phyloP scores from a whole-genome alignment of 2,329 filamentous ascomycete genomes.

The Capronia americana region DNA sequence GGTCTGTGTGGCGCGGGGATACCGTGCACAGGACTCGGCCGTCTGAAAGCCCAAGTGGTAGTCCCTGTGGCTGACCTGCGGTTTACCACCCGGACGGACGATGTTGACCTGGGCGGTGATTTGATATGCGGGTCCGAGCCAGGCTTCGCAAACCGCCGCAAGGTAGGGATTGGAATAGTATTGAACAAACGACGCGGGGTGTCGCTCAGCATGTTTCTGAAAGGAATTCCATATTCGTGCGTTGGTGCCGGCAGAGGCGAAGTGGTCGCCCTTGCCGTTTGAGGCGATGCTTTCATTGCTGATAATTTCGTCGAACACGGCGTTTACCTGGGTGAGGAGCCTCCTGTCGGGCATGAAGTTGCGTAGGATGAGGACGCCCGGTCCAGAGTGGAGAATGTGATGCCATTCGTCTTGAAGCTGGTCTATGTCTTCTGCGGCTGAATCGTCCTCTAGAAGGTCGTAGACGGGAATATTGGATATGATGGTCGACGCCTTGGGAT shows the following conservation, averaged over 20 bases:
- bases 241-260: conserved; percentile 63
- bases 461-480: conserved; percentile 64
- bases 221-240: conserved; percentile 71
- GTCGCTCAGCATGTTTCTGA: conserved; percentile 63
- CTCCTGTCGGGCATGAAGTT: conserved; percentile 55
- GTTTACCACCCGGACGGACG: conserved; percentile 63
- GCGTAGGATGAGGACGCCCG: conserved; percentile 66
- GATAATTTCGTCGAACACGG: conserved; percentile 59
- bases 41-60: conserved; percentile 71
- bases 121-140: conserved; percentile 66
- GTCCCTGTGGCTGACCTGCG: conserved; percentile 66
- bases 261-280: conserved; percentile 61
- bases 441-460: conserved; percentile 44
- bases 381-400: conserved; percentile 61
- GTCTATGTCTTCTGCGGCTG: conserved; percentile 44
- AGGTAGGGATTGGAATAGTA: conserved; percentile 70
- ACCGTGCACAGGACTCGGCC: conserved; percentile 52
- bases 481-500: conserved; percentile 57
- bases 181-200: conserved; percentile 59
- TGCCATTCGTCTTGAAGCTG: conserved; percentile 67
- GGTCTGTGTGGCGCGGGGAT: conserved; percentile 61
- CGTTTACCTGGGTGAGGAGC: conserved; percentile 57
- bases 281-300: conserved; percentile 46
- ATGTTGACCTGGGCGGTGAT: conserved; percentile 69
- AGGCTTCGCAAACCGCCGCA: conserved; percentile 58